Conservation (phyloP, 805 yeast species). For the Kazachstania taianensis region DNA sequence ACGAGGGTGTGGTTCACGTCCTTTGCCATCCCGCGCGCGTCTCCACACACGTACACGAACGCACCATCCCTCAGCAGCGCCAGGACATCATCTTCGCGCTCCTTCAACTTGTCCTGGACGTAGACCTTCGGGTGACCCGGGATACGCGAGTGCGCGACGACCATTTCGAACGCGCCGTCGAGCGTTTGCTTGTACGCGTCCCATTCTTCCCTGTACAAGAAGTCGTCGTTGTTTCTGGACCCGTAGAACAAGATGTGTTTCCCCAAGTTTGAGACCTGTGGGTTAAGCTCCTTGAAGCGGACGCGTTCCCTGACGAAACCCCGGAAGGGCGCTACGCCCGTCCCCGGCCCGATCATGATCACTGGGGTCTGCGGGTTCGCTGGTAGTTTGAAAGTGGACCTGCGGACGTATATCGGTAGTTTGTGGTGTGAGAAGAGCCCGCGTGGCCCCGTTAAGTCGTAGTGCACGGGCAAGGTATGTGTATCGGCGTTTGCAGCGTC, state of each 20-base stretch:
- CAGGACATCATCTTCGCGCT: constrained; percentile 36
- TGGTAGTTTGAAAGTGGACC: constrained; percentile 91
- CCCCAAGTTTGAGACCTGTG: constrained; percentile 43
- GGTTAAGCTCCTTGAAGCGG: constrained; percentile 33
- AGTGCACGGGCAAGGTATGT: constrained; percentile 37
- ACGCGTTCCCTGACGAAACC: constrained; percentile 88
- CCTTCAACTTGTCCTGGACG: constrained; percentile 71
- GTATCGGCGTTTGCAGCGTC: neutral
- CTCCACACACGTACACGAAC: constrained; percentile 92
- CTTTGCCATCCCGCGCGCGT: constrained; percentile 91
- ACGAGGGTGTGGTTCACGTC: constrained; percentile 71
- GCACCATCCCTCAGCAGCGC: constrained; percentile 61
- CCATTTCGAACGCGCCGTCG: constrained; percentile 56
- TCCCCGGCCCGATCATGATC: constrained; percentile 94
- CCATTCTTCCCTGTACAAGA: constrained; percentile 87
- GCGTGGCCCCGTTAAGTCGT: constrained; percentile 82
- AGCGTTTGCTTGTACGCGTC: constrained; percentile 51
- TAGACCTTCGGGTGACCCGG: constrained; percentile 55
- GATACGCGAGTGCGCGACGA: constrained; percentile 79
- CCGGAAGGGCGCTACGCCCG: constrained; percentile 97
- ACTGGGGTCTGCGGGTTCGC: constrained; percentile 79
- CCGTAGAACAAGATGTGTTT: constrained; percentile 76
- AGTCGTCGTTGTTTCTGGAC: constrained; percentile 79
- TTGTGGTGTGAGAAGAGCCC: constrained; percentile 35
- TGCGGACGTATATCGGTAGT: constrained; percentile 86